A percentile compares a stretch with the other conserved stretches of the same genome.
Evolutionary conservation across 352 stramenopile species (phyloP).

Genomic region (Pythium oligandrum): DNA sequence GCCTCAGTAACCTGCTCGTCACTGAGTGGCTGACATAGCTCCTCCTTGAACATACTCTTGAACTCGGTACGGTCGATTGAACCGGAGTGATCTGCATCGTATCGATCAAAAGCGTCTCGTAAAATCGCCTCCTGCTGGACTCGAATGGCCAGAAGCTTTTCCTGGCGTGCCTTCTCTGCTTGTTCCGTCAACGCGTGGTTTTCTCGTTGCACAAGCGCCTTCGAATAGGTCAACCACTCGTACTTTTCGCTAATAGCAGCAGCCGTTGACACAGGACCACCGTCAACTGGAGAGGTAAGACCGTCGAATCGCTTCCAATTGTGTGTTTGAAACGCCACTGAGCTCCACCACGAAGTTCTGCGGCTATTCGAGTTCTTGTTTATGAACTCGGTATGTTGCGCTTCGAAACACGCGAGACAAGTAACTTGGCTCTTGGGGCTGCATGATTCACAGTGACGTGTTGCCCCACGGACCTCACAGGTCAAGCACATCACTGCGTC

Average conservation of each 20-base stretch:
- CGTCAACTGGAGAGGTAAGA: neutral
- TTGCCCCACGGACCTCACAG: slow-evolving; percentile 21
- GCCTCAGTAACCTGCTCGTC: slow-evolving; percentile 27
- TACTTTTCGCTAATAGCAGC: slow-evolving; percentile 19
- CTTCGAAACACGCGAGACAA: neutral
- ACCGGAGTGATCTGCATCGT: slow-evolving; percentile 33
- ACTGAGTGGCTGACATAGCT: slow-evolving; percentile 35
- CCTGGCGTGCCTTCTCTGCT: slow-evolving; percentile 16
- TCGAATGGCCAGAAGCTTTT: slow-evolving; percentile 26
- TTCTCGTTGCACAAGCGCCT: neutral
- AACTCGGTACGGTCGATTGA: slow-evolving; percentile 33
- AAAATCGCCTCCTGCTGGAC: slow-evolving; percentile 36
- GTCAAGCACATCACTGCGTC: slow-evolving; percentile 13
- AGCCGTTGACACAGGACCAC: neutral
- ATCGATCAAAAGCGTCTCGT: slow-evolving; percentile 39
- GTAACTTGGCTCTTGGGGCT: neutral
- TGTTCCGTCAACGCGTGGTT: slow-evolving; percentile 7
- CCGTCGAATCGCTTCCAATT: slow-evolving; percentile 9
- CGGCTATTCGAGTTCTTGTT: neutral
- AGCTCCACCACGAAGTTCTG: slow-evolving; percentile 13
- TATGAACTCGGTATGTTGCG: neutral
- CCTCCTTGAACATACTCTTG: slow-evolving; percentile 38
- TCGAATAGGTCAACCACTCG: slow-evolving; percentile 17
- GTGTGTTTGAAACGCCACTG: slow-evolving; percentile 10
- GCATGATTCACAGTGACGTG: slow-evolving; percentile 7